Evolutionary conservation across 2,329 filamentous ascomycete species (phyloP), one percentile per base, ranked within the genome.

Genomic region (Phialophora macrospora): DNA sequence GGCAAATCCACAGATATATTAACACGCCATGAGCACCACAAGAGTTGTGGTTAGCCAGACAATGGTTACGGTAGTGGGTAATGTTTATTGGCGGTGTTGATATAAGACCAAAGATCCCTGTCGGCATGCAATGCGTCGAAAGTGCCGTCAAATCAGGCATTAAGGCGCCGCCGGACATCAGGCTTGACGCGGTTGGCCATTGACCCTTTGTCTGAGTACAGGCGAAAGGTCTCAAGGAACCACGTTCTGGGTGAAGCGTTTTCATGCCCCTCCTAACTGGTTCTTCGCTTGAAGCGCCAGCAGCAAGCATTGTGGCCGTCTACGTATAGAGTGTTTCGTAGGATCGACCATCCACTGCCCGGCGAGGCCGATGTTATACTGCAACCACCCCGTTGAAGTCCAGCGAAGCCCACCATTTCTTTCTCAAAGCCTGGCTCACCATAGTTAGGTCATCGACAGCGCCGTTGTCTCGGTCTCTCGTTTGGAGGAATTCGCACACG

Each of bases 401-500:
- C 14, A 55, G 20, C 30, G 26, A 28, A 57, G 38, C 22, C 59
- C 65, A 65, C 56, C 61, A 64, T 44, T 67, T 62, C 55, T 52
- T 30, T 20, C 51, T 61, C 52, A 69, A 26, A n/a, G 52, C 46
- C 26, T 60, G 28, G 48, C 59, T 60, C 32, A 64, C 62, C 59
- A 59, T 66, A 14, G 57, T 67, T 28, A 60, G 9, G n/a, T 24
- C 58, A 32, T 67, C 62, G 20, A 63, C 60, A 22, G 44, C 51
- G 17, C 60, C 64, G 14, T 48, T 62, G 22, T 62, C 44, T 17
- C 48, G 46, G 48, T 59, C 60, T 44, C 60, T 58, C 1, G 46
- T 32, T 34, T 57, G 63, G 38, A 68, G 32, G 46, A 62, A 62
- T 32, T 68, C 62, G 20, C 58, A 62, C 17, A 65, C 63, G 8